Base-by-base conservation (phyloP, 1,139 yeast genomes). In the Debaryomycetaceae sp. region DNA sequence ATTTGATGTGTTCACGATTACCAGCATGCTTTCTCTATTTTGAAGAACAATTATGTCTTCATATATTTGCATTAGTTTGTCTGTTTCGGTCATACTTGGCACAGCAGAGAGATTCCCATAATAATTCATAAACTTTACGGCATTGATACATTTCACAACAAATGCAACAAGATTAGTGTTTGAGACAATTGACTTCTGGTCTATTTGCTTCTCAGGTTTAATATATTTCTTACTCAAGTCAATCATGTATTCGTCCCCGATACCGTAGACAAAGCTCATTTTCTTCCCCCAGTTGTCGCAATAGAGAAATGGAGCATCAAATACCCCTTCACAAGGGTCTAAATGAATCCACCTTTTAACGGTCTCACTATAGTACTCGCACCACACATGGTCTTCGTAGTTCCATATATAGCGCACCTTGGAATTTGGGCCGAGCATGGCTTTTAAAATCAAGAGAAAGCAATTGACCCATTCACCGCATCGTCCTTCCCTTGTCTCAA, bases 381-480 rank as follows among this genome's bases (percentile, higher is more conserved):
- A 84, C 98, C 98, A 91, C 0, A 87, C 97, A 58, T 91, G 98
- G 55, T 91, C 98, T 56, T 91, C 98, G 5, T 77, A 69, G 58
- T 89, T 89, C 95, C 95, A 87, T 2, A 89, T 70, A 55, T 84
- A 89, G 41, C 98, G 63, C 0, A 75, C 70, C 30, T 77, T 67
- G 6, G 81, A 63, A 1, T 85, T 88, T 5, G 58, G 45, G 6
- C 67, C 70, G 35, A 71, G 45, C 30, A 89, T 62, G 0, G 95
- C 81, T 32, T 81, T 72, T 43, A 91, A 64, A 3, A 89, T 63
- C 33, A 88, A 65, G 40, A 87, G 73, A 55, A 91, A 89, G 47
- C 94, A 78, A 52, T 87, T 86, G 41, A 91, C 94, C 95, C 95
- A 91, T 59, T 91, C 98, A 2, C 98, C 98, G 63, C 98, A 91